Conservation (phyloP, 441 rosid genomes). For the Pelargonium myrrhifolium region DNA sequence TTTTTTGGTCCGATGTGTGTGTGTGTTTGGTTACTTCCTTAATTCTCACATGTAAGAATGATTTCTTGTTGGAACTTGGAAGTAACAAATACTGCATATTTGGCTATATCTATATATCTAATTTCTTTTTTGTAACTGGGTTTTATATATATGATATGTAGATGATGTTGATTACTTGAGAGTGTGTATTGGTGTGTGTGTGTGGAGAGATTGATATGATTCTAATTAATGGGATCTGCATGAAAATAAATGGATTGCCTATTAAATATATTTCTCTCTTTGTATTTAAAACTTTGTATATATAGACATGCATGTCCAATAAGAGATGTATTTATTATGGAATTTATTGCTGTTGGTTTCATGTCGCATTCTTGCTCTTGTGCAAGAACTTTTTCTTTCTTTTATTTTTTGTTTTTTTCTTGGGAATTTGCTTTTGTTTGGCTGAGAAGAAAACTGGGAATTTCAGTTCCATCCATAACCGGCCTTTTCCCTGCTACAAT, state of each 20-base stretch:
- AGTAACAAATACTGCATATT: not conserved
- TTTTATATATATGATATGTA: not conserved
- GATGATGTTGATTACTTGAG: not conserved
- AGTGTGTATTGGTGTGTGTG: too few species aligned
- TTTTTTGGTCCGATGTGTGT: not conserved
- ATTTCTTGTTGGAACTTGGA: not conserved
- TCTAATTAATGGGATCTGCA: not conserved
- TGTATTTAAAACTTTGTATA: not conserved
- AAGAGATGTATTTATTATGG: constrained; percentile 35
- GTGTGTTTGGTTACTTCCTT: not conserved
- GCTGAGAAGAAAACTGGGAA: not conserved
- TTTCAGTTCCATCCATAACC: not conserved
- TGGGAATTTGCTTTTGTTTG: not conserved
- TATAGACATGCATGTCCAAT: constrained; percentile 14
- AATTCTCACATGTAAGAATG: not conserved
- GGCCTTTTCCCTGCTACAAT: not conserved
- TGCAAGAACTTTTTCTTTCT: not conserved
- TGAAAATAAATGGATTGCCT: constrained; percentile 1
- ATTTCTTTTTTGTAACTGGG: not conserved
- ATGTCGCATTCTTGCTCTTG: constrained; percentile 38
- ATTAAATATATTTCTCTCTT: not conserved
- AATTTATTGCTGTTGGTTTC: constrained; percentile 49
- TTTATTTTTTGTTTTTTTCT: not conserved
- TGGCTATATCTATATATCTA: not conserved
- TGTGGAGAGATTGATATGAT: constrained; percentile 15